Conservation (phyloP, 1,139 yeast species). For the Geotrichum fermentans region DNA sequence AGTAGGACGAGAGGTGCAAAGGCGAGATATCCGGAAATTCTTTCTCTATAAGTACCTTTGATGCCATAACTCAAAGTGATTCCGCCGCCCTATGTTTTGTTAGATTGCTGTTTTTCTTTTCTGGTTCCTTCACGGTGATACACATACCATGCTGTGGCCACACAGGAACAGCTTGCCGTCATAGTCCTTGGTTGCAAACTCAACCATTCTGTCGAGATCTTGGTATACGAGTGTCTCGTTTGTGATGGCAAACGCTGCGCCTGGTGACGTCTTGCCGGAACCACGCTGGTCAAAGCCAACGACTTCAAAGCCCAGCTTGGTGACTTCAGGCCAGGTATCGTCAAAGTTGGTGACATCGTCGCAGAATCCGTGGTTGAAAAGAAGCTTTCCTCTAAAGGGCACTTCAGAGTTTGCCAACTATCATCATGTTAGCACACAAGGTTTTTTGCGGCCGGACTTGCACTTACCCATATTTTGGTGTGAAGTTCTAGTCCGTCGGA, state of each 20-base stretch:
- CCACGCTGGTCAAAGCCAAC: conserved; percentile 87
- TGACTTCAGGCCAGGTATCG: conserved; percentile 55
- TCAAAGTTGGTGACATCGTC: conserved; percentile 53
- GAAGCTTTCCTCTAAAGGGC: conserved; percentile 49
- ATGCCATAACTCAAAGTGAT: conserved; percentile 69
- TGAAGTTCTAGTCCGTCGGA: conserved; percentile 25
- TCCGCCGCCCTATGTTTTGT: conserved; percentile 61
- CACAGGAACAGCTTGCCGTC: conserved; percentile 44
- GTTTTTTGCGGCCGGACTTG: neutral
- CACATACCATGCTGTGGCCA: conserved; percentile 75
- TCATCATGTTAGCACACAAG: neutral
- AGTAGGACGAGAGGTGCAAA: conserved; percentile 64
- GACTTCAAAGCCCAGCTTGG: conserved; percentile 62
- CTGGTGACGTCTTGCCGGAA: conserved; percentile 60
- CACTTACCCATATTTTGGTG: conserved; percentile 24
- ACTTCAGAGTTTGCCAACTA: conserved; percentile 29
- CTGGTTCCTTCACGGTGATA: neutral
- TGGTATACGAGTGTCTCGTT: conserved; percentile 58
- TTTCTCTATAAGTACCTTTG: conserved; percentile 53
- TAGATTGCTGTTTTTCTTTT: neutral
- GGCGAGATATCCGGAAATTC: conserved; percentile 53
- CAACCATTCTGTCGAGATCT: conserved; percentile 66
- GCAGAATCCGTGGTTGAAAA: conserved; percentile 67
- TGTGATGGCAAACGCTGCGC: conserved; percentile 57
- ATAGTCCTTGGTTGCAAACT: conserved; percentile 37